Evolutionary conservation across 2,329 filamentous ascomycete species (phyloP).

Genomic region (Botrytis medusae): DNA sequence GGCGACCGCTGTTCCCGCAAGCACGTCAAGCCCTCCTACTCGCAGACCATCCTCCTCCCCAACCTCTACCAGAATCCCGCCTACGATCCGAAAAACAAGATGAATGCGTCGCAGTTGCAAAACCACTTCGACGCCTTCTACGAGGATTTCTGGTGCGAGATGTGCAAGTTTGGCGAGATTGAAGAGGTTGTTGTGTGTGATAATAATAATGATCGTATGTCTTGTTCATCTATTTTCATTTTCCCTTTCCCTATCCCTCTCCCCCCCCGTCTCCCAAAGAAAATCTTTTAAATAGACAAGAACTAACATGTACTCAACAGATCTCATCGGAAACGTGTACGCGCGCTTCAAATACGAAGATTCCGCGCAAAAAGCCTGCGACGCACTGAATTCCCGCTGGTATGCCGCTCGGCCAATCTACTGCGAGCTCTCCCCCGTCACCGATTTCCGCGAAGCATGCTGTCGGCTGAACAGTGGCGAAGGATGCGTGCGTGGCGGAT

Average conservation of each 20-base stretch:
- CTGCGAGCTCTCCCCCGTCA: conserved; percentile 94
- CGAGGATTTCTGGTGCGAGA: conserved; percentile 99
- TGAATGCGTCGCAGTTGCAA: conserved; percentile 93
- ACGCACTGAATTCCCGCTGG: conserved; percentile 91
- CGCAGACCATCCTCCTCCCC: conserved; percentile 94
- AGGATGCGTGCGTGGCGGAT: conserved; percentile 91
- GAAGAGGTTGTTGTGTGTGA: conserved; percentile 98
- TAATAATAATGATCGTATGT: conserved; percentile 82
- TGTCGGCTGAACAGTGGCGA: conserved; percentile 93
- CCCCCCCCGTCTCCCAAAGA: not conserved
- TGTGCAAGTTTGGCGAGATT: conserved; percentile 97
- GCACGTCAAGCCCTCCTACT: conserved; percentile 98
- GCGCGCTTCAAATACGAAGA: conserved; percentile 99
- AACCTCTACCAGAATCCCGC: conserved; percentile 99
- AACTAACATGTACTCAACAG: conserved; percentile 43
- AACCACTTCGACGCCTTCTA: conserved; percentile 99
- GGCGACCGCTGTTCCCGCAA: conserved; percentile 97
- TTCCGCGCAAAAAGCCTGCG: conserved; percentile 87
- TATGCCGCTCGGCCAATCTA: conserved; percentile 97
- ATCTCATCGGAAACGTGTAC: conserved; percentile 98
- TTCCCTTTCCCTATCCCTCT: not conserved
- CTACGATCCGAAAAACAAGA: conserved; percentile 94
- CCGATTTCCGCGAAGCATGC: conserved; percentile 96
- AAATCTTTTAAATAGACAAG: conserved; percentile 25
- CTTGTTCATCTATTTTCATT: not conserved